These are phyloP conservation scores for Hygrophila difformis DNA, from an alignment of 257 asterid species.

Conservation along the genomic window DNA sequence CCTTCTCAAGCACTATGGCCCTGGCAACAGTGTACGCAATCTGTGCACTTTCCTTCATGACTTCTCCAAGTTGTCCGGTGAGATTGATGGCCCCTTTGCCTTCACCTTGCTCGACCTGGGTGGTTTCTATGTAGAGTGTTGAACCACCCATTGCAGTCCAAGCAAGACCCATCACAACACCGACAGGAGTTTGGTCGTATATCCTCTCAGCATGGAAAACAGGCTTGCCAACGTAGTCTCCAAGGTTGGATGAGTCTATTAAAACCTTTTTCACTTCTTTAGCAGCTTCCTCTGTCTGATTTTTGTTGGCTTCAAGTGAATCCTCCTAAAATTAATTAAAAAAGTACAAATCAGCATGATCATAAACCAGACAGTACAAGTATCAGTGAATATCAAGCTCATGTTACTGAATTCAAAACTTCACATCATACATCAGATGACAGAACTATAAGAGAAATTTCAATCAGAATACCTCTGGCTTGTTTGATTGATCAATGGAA, in stretches of 20 bases:
- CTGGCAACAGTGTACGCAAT: conserved; percentile 89
- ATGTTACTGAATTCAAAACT: no score
- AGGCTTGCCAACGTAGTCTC: conserved; percentile 88
- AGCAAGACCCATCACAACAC: conserved; percentile 99
- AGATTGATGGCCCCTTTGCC: conserved; percentile 74
- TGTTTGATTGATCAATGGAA: conserved; percentile 24
- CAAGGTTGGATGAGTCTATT: conserved; percentile 66
- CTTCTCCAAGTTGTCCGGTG: conserved; percentile 96
- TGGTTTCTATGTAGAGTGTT: conserved; percentile 80
- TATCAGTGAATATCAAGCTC: no score
- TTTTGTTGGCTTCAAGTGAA: conserved; percentile 32
- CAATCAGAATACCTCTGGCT: conserved; percentile 24
- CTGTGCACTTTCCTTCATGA: conserved; percentile 98
- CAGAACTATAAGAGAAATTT: background rate
- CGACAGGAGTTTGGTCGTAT: conserved; percentile 75
- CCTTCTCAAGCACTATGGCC: conserved; percentile 67
- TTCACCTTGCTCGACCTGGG: conserved; percentile 72
- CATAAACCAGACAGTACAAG: background rate
- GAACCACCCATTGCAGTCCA: conserved; percentile 99
- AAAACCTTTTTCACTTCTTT: conserved; percentile 45
- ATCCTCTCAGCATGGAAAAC: conserved; percentile 95
- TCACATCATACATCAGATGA: conserved; percentile 3
- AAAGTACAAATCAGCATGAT: background rate
- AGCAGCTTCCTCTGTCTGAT: conserved; percentile 19
- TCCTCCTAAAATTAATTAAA: conserved; percentile 33